A percentile compares a stretch with the other conserved stretches of the same genome.
Conservation (phyloP, 2,329 filamentous ascomycete species). For the Fusarium pininemorale region DNA sequence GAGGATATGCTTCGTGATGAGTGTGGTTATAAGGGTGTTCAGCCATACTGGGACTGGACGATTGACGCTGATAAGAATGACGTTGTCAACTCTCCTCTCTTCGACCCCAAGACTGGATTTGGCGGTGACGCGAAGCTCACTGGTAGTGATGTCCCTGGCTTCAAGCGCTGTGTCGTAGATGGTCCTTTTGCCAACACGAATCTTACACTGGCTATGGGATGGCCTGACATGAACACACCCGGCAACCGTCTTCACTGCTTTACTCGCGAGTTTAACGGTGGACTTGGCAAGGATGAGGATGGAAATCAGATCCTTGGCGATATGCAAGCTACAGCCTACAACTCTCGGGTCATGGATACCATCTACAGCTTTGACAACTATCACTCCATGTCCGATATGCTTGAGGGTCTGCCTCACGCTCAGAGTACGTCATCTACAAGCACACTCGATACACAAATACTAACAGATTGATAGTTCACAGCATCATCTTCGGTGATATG, state of each 20-base stretch:
- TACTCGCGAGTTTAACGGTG: constrained; percentile 9
- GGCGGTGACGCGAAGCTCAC: not conserved
- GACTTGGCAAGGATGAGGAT: not conserved
- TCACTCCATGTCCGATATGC: not conserved
- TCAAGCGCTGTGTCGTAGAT: constrained; percentile 5
- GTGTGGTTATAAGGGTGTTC: constrained; percentile 7
- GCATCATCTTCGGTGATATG: constrained; percentile 39
- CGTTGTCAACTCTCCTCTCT: not conserved
- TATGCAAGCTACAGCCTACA: constrained; percentile 7
- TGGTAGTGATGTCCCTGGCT: not conserved
- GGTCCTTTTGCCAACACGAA: constrained; percentile 20
- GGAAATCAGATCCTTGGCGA: not conserved
- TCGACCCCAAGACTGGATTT: constrained; percentile 10
- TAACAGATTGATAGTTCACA: not conserved
- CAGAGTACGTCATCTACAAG: not conserved
- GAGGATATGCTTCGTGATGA: constrained; percentile 13
- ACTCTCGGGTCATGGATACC: constrained; percentile 8
- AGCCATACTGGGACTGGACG: constrained; percentile 21
- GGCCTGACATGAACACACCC: not conserved
- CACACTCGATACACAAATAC: fast-evolving
- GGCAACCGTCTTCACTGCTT: constrained; percentile 4
- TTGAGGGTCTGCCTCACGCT: constrained; percentile 16
- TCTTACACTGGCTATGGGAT: constrained; percentile 13
- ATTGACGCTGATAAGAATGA: constrained; percentile 12
- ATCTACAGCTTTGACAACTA: constrained; percentile 17